Conservation (phyloP, 148 eudicot genomes). For the Nyssa sinensis region DNA sequence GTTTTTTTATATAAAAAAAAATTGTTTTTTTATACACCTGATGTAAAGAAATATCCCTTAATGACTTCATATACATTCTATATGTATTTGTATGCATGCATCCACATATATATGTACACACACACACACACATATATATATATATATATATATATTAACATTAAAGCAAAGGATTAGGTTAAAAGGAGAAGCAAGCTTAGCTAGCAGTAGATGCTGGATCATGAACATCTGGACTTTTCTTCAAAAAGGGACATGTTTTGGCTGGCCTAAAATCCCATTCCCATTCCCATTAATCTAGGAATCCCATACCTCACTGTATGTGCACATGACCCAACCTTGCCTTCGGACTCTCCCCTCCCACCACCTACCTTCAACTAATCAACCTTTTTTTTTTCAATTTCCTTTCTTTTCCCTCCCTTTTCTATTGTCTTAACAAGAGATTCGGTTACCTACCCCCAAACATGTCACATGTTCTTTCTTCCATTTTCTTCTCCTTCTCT, state of each 20-base stretch:
- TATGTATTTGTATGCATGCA: no score
- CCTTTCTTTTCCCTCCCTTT: not conserved
- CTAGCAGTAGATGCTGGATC: not conserved
- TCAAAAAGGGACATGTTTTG: not conserved
- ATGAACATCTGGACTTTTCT: not conserved
- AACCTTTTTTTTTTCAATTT: constrained; percentile 4
- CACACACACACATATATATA: no score
- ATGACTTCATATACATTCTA: no score
- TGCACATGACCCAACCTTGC: constrained; percentile 2
- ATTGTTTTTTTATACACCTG: no score
- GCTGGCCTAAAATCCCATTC: constrained; percentile 15
- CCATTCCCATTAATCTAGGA: not conserved
- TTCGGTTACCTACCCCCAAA: constrained; percentile 58
- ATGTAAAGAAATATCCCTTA: no score
- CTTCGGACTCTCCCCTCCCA: not conserved
- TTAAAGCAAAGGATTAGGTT: not conserved
- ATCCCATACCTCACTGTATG: constrained; percentile 5
- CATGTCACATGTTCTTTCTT: constrained; percentile 52
- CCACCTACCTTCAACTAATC: constrained; percentile 17
- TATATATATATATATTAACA: no score
- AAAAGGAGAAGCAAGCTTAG: not conserved
- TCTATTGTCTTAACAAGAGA: not conserved
- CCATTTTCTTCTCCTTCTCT: no score
- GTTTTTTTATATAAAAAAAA: no score
- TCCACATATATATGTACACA: no score